A percentile compares a stretch with the other conserved stretches of the same genome.
Evolutionary conservation across 2,329 filamentous ascomycete genomes (phyloP).

Genomic region (Fusarium solani-melongenae): DNA sequence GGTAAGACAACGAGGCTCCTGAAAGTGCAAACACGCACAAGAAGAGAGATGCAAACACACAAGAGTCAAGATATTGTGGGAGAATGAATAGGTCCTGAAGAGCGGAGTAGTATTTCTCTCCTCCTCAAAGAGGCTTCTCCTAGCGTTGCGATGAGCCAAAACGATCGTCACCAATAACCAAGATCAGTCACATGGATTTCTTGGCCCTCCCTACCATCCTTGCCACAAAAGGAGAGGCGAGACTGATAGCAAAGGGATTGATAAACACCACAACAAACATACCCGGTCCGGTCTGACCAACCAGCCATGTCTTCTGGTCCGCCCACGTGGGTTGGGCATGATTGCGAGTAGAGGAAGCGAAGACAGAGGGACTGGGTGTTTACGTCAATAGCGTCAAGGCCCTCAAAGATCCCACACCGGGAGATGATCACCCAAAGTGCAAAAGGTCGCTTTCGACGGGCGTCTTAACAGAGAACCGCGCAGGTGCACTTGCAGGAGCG

Average conservation of each 20-base stretch:
- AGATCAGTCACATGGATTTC: neutral
- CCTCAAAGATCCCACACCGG: conserved; percentile 1
- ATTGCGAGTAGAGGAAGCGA: conserved; percentile 2
- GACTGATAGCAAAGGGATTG: conserved; percentile 12
- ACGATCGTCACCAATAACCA: conserved; percentile 14
- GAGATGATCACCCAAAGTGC: neutral
- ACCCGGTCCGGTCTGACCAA: neutral
- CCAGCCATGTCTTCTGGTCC: conserved; percentile 9
- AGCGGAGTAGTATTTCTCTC: conserved; percentile 2
- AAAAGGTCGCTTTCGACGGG: neutral
- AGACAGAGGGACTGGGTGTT: neutral
- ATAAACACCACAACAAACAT: conserved; percentile 4
- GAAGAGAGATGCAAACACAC: neutral
- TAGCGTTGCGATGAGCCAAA: conserved; percentile 7
- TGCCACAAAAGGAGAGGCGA: neutral
- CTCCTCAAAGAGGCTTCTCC: conserved; percentile 9
- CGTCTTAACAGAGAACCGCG: conserved; percentile 16
- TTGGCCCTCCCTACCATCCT: neutral
- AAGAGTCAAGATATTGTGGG: conserved; percentile 1
- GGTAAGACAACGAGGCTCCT: neutral
- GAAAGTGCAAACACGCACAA: neutral
- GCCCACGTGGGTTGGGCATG: conserved; percentile 27
- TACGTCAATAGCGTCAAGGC: conserved; percentile 7
- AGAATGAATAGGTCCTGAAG: conserved; percentile 10
- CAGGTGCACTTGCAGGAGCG: conserved; percentile 11